Base-by-base conservation (phyloP, 495 filamentous ascomycete species). In the Aspergillus carlsbadensis region DNA sequence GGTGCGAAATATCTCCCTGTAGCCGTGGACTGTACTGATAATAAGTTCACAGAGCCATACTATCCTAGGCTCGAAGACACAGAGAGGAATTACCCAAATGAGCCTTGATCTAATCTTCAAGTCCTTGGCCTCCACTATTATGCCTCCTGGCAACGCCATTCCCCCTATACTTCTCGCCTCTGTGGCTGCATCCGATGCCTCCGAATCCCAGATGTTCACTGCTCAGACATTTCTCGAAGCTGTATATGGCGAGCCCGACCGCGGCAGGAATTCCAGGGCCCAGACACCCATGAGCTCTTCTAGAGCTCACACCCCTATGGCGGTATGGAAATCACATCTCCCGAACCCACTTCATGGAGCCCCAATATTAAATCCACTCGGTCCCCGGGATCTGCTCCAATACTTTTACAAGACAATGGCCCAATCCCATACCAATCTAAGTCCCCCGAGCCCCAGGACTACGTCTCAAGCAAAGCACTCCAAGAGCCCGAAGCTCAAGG, bases 51-150 rank as follows among this genome's bases (percentile, higher is more conserved):
- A 98, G 93, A 92, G 89, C 60, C 91, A 98, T 67, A 98, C 94
- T n/a, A 96, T 98, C 61, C 82, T 98, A 10, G 94, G 94, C 48
- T 92, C 89, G 15, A 87, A 86, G 59, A 82, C 82, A 13, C 88
- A 96, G 69, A 87, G 91, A 47, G 94, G 94, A 56, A 74, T 98
- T 47, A 96, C 89, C 3, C 94, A 98, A 66, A 86, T 98, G 66
- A 82, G 90, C 6, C 85, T 98, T 20, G 92, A 98, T 62, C 79
- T 96, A 18, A 81, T 97, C 39, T 98, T 93, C 74, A 84, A 85
- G 46, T 92, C 88, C 10, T 78, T 95, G 37, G 81, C 80, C 21
- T 72, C 78, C 14, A 86, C 85, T 36, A 78, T 91, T 24, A 82
- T 89, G 50, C 76, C 78, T 40, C 70, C 78, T 6, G 82, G 88